Evolutionary conservation across 495 filamentous ascomycete species (phyloP), one percentile per base, ranked within the genome.

Genomic region (Durotheca rogersii): DNA sequence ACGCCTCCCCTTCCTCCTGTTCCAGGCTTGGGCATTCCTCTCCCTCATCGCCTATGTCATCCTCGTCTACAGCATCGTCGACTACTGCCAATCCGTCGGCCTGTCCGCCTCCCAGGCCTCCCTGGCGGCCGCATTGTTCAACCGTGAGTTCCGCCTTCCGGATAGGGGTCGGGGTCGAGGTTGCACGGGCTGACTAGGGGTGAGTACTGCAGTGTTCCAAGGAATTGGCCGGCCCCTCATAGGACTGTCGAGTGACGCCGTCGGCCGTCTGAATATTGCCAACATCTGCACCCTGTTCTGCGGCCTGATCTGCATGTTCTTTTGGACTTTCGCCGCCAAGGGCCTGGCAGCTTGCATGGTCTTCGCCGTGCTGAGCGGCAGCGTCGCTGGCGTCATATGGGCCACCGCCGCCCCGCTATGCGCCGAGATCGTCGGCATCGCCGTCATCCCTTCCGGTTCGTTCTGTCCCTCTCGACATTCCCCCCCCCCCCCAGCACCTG

Each of bases 401-500:
- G 81, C 83, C 4, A 83, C 81, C 4, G 72, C 87, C 14, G 83
- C 76, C 2, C 89, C 89, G 0, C 83, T 95, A 9, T 75, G 82
- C 14, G 84, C 85, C 0, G 89, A 95, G 61, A 82, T 93, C 15
- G 82, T 93, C 25, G 88, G 87, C 2, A 59, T 95, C 9, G 72
- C 76, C 56, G 71, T 88, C 35, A 71, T 92, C 2, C 88, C 89
- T 18, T 80, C 85, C 27, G 82, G 70, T 72, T 34, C 61, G 60
- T 52, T 18, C 14, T 12, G 10, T 29, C 35, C 16, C 18, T 6
- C 4, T 19, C 19, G 15, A 12, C 12, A 6, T n/a, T 1, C 6
- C n/a, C 14, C 42, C 5, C 1, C 3, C 15, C 16, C 31, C 10
- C 12, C 6, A 0, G 3, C 14, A 34, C 35, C 16, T 7, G 6